Conservation (phyloP, 441 rosid species). For the Raphanus hybrid region DNA sequence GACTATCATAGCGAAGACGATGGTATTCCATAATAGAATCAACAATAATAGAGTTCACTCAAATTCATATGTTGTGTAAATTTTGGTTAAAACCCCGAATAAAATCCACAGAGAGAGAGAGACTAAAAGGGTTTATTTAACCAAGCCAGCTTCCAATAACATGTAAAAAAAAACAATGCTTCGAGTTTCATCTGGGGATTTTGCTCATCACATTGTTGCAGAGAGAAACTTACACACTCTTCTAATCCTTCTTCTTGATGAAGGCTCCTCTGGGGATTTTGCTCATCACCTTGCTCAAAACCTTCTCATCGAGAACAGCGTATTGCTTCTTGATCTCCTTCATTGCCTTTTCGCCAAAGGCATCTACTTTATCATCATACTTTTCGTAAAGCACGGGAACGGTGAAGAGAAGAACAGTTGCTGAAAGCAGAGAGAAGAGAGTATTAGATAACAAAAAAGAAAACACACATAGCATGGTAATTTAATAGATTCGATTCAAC, state of each 20-base stretch:
- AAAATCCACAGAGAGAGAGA: background rate
- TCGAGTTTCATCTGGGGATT: slow-evolving; percentile 6
- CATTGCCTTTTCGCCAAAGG: slow-evolving; percentile 73
- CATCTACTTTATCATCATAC: slow-evolving; percentile 79
- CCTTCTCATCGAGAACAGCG: slow-evolving; percentile 70
- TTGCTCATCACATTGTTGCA: no score
- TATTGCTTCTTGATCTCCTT: slow-evolving; percentile 82
- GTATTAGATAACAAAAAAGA: slow-evolving; percentile 14
- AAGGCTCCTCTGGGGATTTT: slow-evolving; percentile 80
- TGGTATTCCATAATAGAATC: background rate
- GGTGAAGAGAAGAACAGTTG: slow-evolving; percentile 71
- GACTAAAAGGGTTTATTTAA: slow-evolving; percentile 27
- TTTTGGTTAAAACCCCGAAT: background rate
- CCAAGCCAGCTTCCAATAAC: slow-evolving; percentile 24
- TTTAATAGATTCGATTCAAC: background rate
- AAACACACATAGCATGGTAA: no score
- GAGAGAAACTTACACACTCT: slow-evolving; percentile 11
- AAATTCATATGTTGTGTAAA: background rate
- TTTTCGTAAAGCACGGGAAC: slow-evolving; percentile 87
- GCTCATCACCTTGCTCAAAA: slow-evolving; percentile 58
- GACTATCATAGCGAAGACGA: background rate
- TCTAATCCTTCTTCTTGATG: slow-evolving; percentile 64
- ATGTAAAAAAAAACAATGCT: slow-evolving; percentile 24
- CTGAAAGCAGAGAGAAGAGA: slow-evolving; percentile 45
- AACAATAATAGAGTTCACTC: background rate